Conservation (phyloP, 768 basidiomycete species). For the Auricularia sp. region DNA sequence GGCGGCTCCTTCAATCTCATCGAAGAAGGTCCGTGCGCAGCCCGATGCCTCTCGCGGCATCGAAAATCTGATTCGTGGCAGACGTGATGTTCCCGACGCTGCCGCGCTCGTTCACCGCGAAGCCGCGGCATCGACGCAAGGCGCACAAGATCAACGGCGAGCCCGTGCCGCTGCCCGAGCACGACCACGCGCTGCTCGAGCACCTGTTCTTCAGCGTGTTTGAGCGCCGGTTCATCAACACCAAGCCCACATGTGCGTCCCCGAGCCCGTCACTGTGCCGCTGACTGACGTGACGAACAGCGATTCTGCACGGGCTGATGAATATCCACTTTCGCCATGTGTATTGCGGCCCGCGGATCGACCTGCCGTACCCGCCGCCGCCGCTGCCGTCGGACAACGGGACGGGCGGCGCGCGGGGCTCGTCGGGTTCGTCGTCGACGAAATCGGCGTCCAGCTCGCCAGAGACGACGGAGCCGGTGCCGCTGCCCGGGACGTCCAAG, state of each 20-base stretch:
- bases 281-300: constrained; percentile 22
- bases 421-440: no score
- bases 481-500: no score
- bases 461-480: no score
- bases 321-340: constrained; percentile 63
- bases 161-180: constrained; percentile 39
- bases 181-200: constrained; percentile 64
- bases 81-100: constrained; percentile 69
- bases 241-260: constrained; percentile 51
- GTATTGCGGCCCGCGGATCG: constrained; percentile 45
- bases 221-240: constrained; percentile 61
- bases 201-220: constrained; percentile 57
- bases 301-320: constrained; percentile 58
- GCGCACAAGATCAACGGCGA: constrained; percentile 26
- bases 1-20: constrained; percentile 62
- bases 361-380: constrained; percentile 60
- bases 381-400: constrained; percentile 23
- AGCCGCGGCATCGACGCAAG: constrained; percentile 42
- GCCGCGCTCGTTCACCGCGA: constrained; percentile 68
- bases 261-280: neutral
- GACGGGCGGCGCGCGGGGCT: no score
- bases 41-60: neutral
- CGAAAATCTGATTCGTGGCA: constrained; percentile 16
- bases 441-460: no score
- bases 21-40: constrained; percentile 49